Evolutionary conservation across 768 basidiomycete genomes (phyloP), one percentile per base, ranked within the genome.

Genomic region (Rhodotorula paludigena): DNA sequence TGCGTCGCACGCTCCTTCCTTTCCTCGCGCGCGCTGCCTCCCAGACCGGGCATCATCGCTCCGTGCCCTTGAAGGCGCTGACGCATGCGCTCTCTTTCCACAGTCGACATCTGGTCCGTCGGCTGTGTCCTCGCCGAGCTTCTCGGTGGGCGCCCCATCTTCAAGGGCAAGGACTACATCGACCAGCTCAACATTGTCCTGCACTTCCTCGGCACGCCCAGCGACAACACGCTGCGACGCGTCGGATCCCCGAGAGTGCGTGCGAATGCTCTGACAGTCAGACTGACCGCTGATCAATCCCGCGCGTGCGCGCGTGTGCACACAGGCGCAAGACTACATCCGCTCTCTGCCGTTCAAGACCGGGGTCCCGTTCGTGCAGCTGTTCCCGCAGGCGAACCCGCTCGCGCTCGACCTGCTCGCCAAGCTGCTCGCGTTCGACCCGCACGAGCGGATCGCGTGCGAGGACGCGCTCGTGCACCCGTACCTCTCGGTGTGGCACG

Each of bases 281-380:
- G 47, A 7, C 20, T 33, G 39, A 51, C 39, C 42, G 41, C 38
- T 12, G 36, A n/a, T 12, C 47, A n/a, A 9, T 23, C 21, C 8
- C 35, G 20, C 8, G 35, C 28, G 23, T 12, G 10, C 11, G 25
- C 41, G 35, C 0, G 41, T 9, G 5, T 35, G 36, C 21, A 15
- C 39, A 28, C 75, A 92, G 90, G 92, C 92, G 0, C 92, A 94
- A 82, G 92, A 96, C 75, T 99, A 99, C 77, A 99, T 99, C 75
- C 89, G 96, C 58, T 96, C 92, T 33, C 83, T 99, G 36, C 96
- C 96, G 32, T 98, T 94, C 82, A 92, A 92, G 80, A 92, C 94
- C 35, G 86, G 91, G 35, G 89, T 98, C 32, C 87, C 89, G 0
- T 97, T 97, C 80, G 84, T 87, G 35, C 89, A 88, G 38, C 83